A percentile compares a stretch with the other conserved stretches of the same genome.
phyloP scores from a whole-genome alignment of 1,284 basidiomycete genomes.

The Cystobasidiaceae sp. region DNA sequence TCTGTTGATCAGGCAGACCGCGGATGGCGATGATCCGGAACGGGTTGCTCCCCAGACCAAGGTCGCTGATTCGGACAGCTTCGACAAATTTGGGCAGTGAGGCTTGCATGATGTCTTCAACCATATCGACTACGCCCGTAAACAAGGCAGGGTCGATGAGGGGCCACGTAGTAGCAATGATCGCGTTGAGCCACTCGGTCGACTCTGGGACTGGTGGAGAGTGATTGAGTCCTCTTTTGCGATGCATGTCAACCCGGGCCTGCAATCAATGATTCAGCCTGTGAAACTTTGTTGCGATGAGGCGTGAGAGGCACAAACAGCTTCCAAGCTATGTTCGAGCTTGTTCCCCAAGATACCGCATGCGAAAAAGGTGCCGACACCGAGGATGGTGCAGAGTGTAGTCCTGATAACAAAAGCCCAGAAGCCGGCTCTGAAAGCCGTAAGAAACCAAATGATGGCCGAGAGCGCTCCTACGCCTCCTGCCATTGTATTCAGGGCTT shows the following conservation, averaged over 20 bases:
- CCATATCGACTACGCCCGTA: slow-evolving; percentile 53
- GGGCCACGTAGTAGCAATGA: slow-evolving; percentile 48
- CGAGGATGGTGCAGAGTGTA: slow-evolving; percentile 47
- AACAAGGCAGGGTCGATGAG: slow-evolving; percentile 50
- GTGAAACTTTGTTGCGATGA: too few relatives aligned
- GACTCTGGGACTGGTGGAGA: slow-evolving; percentile 53
- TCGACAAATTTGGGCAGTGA: slow-evolving; percentile 66
- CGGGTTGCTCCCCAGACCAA: slow-evolving; percentile 64
- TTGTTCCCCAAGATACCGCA: slow-evolving; percentile 51
- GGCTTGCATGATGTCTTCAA: slow-evolving; percentile 60
- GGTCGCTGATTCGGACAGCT: slow-evolving; percentile 68
- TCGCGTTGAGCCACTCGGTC: slow-evolving; percentile 55
- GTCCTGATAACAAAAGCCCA: slow-evolving; percentile 52
- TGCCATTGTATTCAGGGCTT: slow-evolving; percentile 46
- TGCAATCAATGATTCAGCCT: too few relatives aligned
- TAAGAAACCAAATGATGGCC: slow-evolving; percentile 52
- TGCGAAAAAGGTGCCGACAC: slow-evolving; percentile 48
- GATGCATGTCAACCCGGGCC: slow-evolving; percentile 51
- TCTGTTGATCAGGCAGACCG: slow-evolving; percentile 57
- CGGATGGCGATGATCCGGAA: slow-evolving; percentile 61
- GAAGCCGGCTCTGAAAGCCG: slow-evolving; percentile 55
- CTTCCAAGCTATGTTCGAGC: slow-evolving; percentile 55
- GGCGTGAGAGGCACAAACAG: too few relatives aligned
- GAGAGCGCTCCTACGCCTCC: slow-evolving; percentile 48
- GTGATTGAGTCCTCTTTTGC: slow-evolving; percentile 54